These are phyloP conservation scores for Porphyrellus cyaneotinctus DNA, from an alignment of 768 basidiomycete genomes.

Conservation along the genomic window DNA sequence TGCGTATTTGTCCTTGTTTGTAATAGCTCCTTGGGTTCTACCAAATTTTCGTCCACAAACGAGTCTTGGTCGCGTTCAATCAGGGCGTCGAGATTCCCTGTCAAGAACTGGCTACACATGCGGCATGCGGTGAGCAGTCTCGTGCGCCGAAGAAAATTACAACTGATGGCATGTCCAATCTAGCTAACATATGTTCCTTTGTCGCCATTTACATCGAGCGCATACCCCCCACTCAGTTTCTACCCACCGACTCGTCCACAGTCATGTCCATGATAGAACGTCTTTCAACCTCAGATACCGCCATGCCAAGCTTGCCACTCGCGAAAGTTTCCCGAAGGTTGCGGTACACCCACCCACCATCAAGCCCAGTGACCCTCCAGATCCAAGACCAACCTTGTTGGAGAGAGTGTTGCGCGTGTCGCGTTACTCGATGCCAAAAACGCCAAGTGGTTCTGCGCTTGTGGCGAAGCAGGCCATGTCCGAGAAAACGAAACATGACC, in stretches of 20 bases:
- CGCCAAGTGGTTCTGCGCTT: constrained; percentile 6
- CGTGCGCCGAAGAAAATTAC: background rate
- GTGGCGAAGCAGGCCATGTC: constrained; percentile 8
- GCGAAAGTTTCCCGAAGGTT: constrained; percentile 11
- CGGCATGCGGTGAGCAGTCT: constrained; percentile 55
- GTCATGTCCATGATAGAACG: constrained; percentile 16
- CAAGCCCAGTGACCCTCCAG: constrained; percentile 1
- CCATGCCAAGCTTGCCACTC: constrained; percentile 13
- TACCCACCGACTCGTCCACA: constrained; percentile 20
- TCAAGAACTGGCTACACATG: constrained; percentile 30
- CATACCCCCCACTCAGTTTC: constrained; percentile 33
- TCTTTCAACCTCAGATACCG: constrained; percentile 7
- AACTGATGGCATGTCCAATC: constrained; percentile 3
- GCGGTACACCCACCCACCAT: background rate
- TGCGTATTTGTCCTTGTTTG: constrained; percentile 28
- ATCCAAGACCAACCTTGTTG: constrained; percentile 16
- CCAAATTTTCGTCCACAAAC: constrained; percentile 27
- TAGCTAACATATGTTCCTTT: constrained; percentile 77
- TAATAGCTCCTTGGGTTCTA: background rate
- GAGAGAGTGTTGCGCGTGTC: constrained; percentile 28
- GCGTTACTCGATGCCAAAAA: constrained; percentile 24
- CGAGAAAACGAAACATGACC: constrained; percentile 18
- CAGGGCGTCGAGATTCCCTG: constrained; percentile 28
- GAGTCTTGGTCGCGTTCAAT: constrained; percentile 24
- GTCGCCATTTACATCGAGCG: constrained; percentile 55